Percentiles rank a stretch among this genome's conserved stretches.
These are phyloP conservation scores for Zymoseptoria passerinii DNA, from an alignment of 2,329 filamentous ascomycete species.

Conservation along the genomic window DNA sequence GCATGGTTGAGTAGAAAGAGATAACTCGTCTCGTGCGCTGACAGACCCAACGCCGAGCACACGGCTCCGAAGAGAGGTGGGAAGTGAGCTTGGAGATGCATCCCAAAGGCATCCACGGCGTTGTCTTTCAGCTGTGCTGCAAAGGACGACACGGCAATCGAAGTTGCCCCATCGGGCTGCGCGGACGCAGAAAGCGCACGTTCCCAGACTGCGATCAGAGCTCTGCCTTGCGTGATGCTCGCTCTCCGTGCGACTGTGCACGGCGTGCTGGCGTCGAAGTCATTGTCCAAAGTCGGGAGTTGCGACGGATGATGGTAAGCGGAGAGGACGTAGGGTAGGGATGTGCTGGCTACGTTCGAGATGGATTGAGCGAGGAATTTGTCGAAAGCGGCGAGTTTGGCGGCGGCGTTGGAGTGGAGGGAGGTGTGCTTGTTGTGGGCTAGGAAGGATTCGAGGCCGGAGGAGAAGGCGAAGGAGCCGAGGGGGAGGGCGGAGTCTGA, in stretches of 20 bases:
- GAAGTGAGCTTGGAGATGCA: conserved; percentile 50
- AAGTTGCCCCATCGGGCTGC: conserved; percentile 1
- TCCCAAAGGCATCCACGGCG: conserved; percentile 10
- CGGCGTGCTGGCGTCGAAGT: conserved; percentile 65
- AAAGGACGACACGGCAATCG: conserved; percentile 13
- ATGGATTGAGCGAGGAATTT: conserved; percentile 64
- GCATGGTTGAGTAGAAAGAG: conserved; percentile 69
- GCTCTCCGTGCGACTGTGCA: conserved; percentile 74
- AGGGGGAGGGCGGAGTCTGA: conserved; percentile 75
- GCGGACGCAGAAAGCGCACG: conserved; percentile 19
- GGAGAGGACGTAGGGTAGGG: conserved; percentile 65
- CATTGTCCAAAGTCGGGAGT: conserved; percentile 59
- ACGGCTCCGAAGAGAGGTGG: conserved; percentile 64
- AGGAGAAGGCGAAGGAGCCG: conserved; percentile 81
- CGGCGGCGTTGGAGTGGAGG: conserved; percentile 15
- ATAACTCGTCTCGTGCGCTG: conserved; percentile 57
- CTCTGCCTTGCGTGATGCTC: conserved; percentile 66
- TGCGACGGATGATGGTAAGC: conserved; percentile 49
- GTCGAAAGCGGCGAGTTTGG: conserved; percentile 42
- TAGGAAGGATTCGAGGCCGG: conserved; percentile 72
- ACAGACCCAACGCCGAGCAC: conserved; percentile 53
- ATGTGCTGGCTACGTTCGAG: conserved; percentile 61
- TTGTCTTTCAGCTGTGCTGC: conserved; percentile 16
- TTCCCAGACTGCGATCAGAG: conserved; percentile 69
- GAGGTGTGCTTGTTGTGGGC: conserved; percentile 47